These are phyloP conservation scores for Pythium utonaiense DNA, from an alignment of 352 stramenopile genomes.

Conservation along the genomic window DNA sequence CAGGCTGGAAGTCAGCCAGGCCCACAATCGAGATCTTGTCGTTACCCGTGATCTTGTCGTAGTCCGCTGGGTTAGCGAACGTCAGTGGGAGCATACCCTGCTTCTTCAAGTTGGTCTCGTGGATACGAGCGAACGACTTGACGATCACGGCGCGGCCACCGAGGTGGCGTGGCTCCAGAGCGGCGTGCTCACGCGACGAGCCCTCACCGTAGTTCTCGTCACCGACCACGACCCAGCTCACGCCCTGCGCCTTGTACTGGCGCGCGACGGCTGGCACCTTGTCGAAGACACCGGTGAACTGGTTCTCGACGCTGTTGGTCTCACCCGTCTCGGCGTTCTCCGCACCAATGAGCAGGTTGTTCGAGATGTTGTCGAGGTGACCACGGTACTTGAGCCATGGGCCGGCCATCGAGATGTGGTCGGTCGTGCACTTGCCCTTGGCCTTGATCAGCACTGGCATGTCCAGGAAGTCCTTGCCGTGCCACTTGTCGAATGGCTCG, in stretches of 20 bases:
- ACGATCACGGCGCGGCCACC: conserved; percentile 89
- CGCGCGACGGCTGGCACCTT: conserved; percentile 88
- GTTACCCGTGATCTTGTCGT: conserved; percentile 90
- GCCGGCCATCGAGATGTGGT: conserved; percentile 94
- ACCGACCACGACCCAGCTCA: conserved; percentile 91
- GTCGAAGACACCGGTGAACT: conserved; percentile 83
- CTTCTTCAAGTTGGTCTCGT: conserved; percentile 96
- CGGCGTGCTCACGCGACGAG: conserved; percentile 90
- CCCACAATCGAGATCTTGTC: conserved; percentile 91
- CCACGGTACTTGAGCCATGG: conserved; percentile 94
- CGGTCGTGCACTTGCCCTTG: conserved; percentile 94
- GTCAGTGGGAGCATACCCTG: conserved; percentile 93
- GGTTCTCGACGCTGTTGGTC: conserved; percentile 91
- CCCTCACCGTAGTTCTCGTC: conserved; percentile 95
- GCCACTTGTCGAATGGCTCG: conserved; percentile 85
- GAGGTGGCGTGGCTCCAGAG: conserved; percentile 89
- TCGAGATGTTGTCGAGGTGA: conserved; percentile 94
- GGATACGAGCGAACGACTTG: conserved; percentile 93
- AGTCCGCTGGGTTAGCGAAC: conserved; percentile 91
- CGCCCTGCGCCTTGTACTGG: conserved; percentile 88
- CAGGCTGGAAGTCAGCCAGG: conserved; percentile 78
- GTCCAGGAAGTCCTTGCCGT: conserved; percentile 84
- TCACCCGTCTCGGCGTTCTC: conserved; percentile 91
- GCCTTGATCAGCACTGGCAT: conserved; percentile 93
- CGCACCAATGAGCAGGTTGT: conserved; percentile 93